Evolutionary conservation across 192 early-diverging fungal species (phyloP).

Genomic region (Coemansia sp.): DNA sequence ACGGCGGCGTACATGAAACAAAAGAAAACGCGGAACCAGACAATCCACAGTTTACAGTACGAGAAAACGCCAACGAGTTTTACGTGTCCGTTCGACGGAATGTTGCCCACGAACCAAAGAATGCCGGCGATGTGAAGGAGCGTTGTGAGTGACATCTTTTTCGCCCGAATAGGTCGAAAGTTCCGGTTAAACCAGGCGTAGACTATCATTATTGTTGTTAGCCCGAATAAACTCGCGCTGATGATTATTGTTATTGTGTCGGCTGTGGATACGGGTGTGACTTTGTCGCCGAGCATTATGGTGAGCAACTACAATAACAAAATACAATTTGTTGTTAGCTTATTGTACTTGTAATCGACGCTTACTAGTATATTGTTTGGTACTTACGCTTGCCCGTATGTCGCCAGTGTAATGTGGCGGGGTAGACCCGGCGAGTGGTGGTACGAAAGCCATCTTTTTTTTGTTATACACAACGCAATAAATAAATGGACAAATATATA

Average conservation of each 20-base stretch:
- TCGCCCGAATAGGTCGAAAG: slow-evolving; percentile 51
- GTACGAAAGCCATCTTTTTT: background rate
- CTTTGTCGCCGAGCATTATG: slow-evolving; percentile 4
- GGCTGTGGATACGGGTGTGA: slow-evolving; percentile 12
- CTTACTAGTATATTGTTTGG: background rate
- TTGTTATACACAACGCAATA: background rate
- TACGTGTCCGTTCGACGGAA: slow-evolving; percentile 44
- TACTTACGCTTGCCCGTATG: background rate
- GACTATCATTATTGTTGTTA: slow-evolving; percentile 32
- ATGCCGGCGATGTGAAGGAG: slow-evolving; percentile 35
- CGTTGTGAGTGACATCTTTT: slow-evolving; percentile 41
- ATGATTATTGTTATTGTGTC: slow-evolving; percentile 27
- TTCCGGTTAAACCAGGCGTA: slow-evolving; percentile 48
- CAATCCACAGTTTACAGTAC: slow-evolving; percentile 46
- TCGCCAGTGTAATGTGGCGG: background rate
- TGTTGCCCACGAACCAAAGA: slow-evolving; percentile 49
- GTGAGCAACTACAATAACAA: slow-evolving; percentile 24
- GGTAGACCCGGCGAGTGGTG: background rate
- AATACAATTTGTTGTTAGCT: background rate
- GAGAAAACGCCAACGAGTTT: slow-evolving; percentile 23
- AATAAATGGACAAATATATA: background rate
- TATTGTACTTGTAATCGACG: background rate
- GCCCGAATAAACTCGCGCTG: slow-evolving; percentile 20
- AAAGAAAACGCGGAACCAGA: slow-evolving; percentile 46
- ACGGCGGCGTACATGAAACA: slow-evolving; percentile 35